phyloP scores from a whole-genome alignment of 148 eudicot genomes.

The Rheum nobile region DNA sequence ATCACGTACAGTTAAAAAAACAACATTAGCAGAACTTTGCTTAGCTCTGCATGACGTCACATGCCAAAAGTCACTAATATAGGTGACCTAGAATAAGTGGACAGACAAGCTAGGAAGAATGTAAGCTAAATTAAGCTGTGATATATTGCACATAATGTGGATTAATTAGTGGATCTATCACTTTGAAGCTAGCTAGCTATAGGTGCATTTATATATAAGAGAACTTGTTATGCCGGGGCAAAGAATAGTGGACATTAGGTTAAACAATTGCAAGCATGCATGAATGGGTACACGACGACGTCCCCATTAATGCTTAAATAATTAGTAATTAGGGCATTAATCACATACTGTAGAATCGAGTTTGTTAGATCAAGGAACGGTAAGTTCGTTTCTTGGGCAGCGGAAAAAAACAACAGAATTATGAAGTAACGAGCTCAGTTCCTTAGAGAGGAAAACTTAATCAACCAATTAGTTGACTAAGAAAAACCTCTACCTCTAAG shows the following conservation, averaged over 20 bases:
- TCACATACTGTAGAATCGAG: neutral
- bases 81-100: neutral
- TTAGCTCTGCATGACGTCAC: neutral
- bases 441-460: no score
- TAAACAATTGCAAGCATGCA: slow-evolving; percentile 4
- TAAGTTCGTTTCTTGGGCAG: no score
- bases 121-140: neutral
- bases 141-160: neutral
- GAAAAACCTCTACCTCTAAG: no score
- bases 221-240: neutral
- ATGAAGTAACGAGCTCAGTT: no score
- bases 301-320: neutral
- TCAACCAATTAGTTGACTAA: no score
- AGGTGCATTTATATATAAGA: neutral
- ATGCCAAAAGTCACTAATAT: neutral
- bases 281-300: neutral
- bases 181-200: neutral
- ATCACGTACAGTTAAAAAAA: neutral
- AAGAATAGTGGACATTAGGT: neutral
- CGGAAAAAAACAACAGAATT: no score
- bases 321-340: neutral
- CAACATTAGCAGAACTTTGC: neutral
- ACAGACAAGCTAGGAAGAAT: neutral
- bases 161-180: neutral
- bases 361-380: no score